A percentile compares a stretch with the other conserved stretches of the same genome.
These are phyloP conservation scores for Lipomyces kockii DNA, from an alignment of 805 yeast species.

Conservation along the genomic window DNA sequence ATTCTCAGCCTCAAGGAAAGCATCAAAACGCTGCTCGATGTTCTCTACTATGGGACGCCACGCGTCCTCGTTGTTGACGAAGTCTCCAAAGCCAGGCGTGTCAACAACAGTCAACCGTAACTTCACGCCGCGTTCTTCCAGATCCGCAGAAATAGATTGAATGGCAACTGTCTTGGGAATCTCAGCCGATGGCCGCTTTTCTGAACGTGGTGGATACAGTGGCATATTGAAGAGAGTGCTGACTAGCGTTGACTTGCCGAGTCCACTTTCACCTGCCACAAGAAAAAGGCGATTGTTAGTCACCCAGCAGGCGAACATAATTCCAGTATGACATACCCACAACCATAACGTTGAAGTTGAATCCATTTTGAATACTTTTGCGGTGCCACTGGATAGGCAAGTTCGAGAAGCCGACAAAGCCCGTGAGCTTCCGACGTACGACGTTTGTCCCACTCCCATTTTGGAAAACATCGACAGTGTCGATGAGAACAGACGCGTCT, in stretches of 20 bases:
- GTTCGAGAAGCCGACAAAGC: conserved; percentile 96
- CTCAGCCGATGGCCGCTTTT: conserved; percentile 24
- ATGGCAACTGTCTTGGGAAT: conserved; percentile 57
- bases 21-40: conserved; percentile 82
- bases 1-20: conserved; percentile 87
- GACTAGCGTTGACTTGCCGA: conserved; percentile 90
- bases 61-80: conserved; percentile 60
- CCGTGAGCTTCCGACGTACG: conserved; percentile 80
- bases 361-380: conserved; percentile 87
- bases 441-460: conserved; percentile 52
- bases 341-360: conserved; percentile 83
- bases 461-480: conserved; percentile 7
- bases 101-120: conserved; percentile 82
- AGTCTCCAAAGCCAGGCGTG: conserved; percentile 94
- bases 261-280: conserved; percentile 68
- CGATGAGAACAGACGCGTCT: conserved; percentile 8
- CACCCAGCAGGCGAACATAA: too few relatives aligned
- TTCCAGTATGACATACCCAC: conserved; percentile 57
- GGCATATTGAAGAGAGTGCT: conserved; percentile 83
- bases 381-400: conserved; percentile 99
- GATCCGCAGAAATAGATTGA: conserved; percentile 65
- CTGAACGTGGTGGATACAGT: conserved; percentile 49
- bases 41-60: conserved; percentile 94
- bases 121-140: conserved; percentile 93
- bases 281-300: too few relatives aligned